Evolutionary conservation across 495 filamentous ascomycete species (phyloP).

Genomic region (Hyphodiscus hymeniophilus): DNA sequence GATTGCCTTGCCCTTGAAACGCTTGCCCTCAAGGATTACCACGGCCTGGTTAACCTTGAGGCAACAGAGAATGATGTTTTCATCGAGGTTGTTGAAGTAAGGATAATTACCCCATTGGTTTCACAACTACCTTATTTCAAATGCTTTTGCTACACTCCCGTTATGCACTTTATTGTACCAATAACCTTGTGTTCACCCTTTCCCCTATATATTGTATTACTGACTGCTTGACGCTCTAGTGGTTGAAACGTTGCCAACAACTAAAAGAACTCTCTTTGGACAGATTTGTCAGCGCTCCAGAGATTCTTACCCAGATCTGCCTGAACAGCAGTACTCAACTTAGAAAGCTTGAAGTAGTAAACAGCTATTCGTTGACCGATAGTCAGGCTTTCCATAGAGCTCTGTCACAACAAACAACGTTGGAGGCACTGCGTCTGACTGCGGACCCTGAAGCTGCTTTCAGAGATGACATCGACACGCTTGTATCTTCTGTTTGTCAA

Average conservation of each 20-base stretch:
- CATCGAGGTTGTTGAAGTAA: conserved; percentile 36
- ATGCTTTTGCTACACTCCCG: too few relatives aligned
- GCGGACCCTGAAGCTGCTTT: conserved; percentile 41
- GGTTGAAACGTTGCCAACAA: conserved; percentile 46
- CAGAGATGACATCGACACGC: conserved; percentile 36
- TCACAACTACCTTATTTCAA: too few relatives aligned
- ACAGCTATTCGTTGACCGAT: conserved; percentile 34
- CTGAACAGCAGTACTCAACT: conserved; percentile 38
- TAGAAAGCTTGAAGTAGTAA: conserved; percentile 36
- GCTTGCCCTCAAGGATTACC: conserved; percentile 41
- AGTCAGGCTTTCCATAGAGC: conserved; percentile 44
- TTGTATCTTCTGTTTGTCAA: conserved; percentile 39
- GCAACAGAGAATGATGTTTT: conserved; percentile 39
- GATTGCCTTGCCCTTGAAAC: conserved; percentile 43
- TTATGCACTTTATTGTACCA: too few relatives aligned
- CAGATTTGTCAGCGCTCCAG: conserved; percentile 39
- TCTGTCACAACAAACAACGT: conserved; percentile 35
- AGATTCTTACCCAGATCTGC: conserved; percentile 41
- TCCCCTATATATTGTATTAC: too few relatives aligned
- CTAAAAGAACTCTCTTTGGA: conserved; percentile 43
- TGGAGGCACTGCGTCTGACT: conserved; percentile 38
- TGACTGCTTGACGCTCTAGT: too few relatives aligned
- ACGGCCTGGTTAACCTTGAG: conserved; percentile 31
- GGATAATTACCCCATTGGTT: too few relatives aligned
- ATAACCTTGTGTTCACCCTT: too few relatives aligned